phyloP scores from a whole-genome alignment of 192 early-diverging fungal genomes.

The Gamsiella multidivaricata region DNA sequence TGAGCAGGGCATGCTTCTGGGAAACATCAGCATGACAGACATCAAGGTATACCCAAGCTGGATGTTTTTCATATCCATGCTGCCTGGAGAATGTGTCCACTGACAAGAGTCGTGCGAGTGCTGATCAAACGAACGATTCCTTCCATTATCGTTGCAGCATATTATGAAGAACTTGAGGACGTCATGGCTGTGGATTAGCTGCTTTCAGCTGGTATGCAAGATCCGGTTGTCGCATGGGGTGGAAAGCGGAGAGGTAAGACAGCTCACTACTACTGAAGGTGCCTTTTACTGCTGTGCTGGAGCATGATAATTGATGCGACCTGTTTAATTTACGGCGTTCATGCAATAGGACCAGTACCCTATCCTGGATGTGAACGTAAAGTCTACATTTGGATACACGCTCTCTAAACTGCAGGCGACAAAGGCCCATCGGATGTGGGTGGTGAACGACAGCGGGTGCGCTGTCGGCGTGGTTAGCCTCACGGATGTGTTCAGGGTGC shows the following conservation, averaged over 20 bases:
- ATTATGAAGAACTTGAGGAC: conserved; percentile 50
- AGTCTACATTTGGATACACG: conserved; percentile 75
- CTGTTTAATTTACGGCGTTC: no score
- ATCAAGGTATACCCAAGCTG: conserved; percentile 60
- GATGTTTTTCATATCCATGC: no score
- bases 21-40: conserved; percentile 78
- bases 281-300: not conserved
- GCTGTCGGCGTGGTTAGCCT: conserved; percentile 80
- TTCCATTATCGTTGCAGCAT: conserved; percentile 29
- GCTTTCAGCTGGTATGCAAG: conserved; percentile 51
- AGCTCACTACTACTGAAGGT: no score
- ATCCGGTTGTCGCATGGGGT: conserved; percentile 38
- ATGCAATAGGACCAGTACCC: conserved; percentile 68
- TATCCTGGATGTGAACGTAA: conserved; percentile 79
- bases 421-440: conserved; percentile 85
- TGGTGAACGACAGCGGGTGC: conserved; percentile 65
- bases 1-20: conserved; percentile 64
- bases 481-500: conserved; percentile 79
- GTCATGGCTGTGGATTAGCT: conserved; percentile 49
- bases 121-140: not conserved
- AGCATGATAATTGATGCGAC: no score
- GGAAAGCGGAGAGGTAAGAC: conserved; percentile 41
- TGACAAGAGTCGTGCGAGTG: no score
- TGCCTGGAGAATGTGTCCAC: no score
- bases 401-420: conserved; percentile 85